Evolutionary conservation across 1,139 yeast genomes (phyloP).

Genomic region (Yamadazyma buinensis): DNA sequence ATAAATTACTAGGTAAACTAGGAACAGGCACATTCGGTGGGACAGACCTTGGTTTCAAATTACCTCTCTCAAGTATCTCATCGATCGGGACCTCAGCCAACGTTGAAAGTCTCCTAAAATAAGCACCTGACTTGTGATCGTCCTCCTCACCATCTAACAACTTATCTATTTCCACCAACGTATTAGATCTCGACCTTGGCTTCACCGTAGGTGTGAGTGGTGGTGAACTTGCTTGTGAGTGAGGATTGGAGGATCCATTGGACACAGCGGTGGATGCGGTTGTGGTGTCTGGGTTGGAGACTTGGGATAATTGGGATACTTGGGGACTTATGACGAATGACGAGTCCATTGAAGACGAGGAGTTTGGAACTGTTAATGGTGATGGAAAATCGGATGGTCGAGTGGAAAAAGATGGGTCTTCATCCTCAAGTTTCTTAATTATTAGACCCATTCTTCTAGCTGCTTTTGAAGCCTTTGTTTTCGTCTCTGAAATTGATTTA

Average conservation of each 20-base stretch:
- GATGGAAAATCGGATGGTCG: conserved; percentile 12
- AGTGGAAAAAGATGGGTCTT: conserved; percentile 2
- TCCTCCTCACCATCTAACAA: conserved; percentile 40
- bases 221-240: conserved; percentile 11
- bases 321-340: conserved; percentile 17
- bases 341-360: conserved; percentile 26
- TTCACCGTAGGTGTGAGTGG: conserved; percentile 16
- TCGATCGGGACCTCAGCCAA: conserved; percentile 55
- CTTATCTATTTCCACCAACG: conserved; percentile 37
- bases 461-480: conserved; percentile 58
- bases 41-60: neutral
- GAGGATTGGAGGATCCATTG: conserved; percentile 1
- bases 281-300: conserved; percentile 14
- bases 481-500: conserved; percentile 56
- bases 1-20: neutral
- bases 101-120: conserved; percentile 67
- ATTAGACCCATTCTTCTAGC: conserved; percentile 66
- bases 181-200: conserved; percentile 34
- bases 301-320: conserved; percentile 12
- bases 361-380: conserved; percentile 15
- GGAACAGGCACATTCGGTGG: neutral
- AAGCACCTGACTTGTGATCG: conserved; percentile 52
- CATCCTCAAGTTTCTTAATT: conserved; percentile 39
- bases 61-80: conserved; percentile 15
- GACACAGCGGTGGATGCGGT: conserved; percentile 9